Conservation (phyloP, 2,329 filamentous ascomycete species). For the Pezicula neosporulosa region DNA sequence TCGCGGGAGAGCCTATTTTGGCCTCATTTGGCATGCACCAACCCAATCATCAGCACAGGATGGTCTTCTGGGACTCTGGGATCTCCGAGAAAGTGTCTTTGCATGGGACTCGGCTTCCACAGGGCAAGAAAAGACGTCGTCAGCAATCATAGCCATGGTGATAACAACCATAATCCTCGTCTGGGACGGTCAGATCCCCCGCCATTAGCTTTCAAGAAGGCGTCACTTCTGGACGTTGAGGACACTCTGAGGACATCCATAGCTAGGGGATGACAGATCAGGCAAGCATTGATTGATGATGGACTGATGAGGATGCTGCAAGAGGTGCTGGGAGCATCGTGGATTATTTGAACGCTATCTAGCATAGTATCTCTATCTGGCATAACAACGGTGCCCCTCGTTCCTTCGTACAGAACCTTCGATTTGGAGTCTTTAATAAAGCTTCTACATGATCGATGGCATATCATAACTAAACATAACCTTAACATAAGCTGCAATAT, state of each 20-base stretch:
- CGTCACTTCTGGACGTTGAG: not conserved
- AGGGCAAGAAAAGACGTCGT: conserved; percentile 1
- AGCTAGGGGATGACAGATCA: not conserved
- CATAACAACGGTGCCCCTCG: conserved; percentile 1
- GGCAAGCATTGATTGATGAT: conserved; percentile 9
- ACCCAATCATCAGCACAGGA: not conserved
- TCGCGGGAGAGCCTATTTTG: conserved; percentile 9
- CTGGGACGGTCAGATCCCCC: conserved; percentile 13
- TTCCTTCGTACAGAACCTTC: too few species aligned
- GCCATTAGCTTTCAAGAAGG: conserved; percentile 16
- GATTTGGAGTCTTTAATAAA: too few species aligned
- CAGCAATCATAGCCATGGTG: not conserved
- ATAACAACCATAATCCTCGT: conserved; percentile 10
- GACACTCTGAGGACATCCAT: not conserved
- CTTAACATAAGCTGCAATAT: too few species aligned
- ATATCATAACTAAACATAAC: not conserved
- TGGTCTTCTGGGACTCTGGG: not conserved
- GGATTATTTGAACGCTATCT: too few species aligned
- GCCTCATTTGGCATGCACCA: not conserved
- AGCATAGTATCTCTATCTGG: not conserved
- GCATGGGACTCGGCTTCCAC: not conserved
- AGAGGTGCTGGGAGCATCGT: not conserved
- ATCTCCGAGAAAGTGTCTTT: not conserved
- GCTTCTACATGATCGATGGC: not conserved
- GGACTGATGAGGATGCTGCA: too few species aligned